Evolutionary conservation across 2,329 filamentous ascomycete genomes (phyloP), one percentile per base, ranked within the genome.

Genomic region (Pleomassaria siparia): DNA sequence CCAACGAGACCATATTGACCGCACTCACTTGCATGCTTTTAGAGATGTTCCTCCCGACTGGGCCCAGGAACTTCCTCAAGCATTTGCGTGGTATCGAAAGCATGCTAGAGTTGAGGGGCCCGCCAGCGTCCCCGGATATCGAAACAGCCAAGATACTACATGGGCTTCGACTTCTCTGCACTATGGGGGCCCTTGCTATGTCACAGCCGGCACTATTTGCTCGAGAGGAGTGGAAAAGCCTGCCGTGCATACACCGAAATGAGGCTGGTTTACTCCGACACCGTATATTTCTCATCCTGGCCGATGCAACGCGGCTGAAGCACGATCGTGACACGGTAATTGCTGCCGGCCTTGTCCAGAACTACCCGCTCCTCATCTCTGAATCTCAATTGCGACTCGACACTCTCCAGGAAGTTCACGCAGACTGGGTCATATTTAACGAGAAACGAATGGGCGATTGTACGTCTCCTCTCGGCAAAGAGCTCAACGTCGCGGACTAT

Each of bases 21-120:
- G 53, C 55, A 2, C 33, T 63, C 4, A 60, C 58, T 2, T 64
- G 61, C 41, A 61, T 59, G 52, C 55, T 66, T 20, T 49, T 61
- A 1, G 63, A 67, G 39, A 56, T 64, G 2, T 66, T 64, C 32
- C 40, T 63, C 20, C 63, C 63, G 0, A 63, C 57, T 11, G 63
- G 61, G 2, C 53, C 56, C 1, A 53, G 55, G 32, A 58, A 64
- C 24, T 66, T 64, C 26, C 47, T 64, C 25, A 62, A 60, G 39
- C 63, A 67, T 39, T 50, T 60, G 16, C 50, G 53, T 22, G 63
- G 63, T 9, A 48, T 67, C n/a, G 63, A 67, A 33, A 55, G 56
- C 3, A 60, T 67, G 11, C 53, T 63, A 33, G 47, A 49, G 18
- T 24, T 61, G 30, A 46, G 62, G 42, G 62, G 63, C 1, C 59